Evolutionary conservation across 2,329 filamentous ascomycete species (phyloP), one percentile per base, ranked within the genome.

Genomic region (Colletotrichum sp.): DNA sequence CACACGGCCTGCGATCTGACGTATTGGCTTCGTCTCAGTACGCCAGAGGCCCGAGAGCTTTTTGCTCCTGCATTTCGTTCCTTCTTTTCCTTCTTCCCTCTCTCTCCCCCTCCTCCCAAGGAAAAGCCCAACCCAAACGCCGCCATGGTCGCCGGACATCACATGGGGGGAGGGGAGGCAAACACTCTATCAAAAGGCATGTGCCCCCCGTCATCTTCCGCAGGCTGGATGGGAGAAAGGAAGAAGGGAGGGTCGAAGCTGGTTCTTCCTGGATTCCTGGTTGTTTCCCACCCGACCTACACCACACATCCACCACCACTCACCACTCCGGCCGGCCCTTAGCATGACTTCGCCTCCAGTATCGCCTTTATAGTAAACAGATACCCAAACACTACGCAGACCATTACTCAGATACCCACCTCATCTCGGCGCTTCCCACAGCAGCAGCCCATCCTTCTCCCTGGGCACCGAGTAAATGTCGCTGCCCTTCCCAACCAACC

Each of bases 101-200:
- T 21, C 32, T 26, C 34, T 16, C n/a, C 24, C 52, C 52, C 49
- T 21, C 24, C 49, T 39, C 26, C 26, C 59, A 63, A 32, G 28
- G 30, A 36, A 62, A 28, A 59, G 39, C 30, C 55, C 21, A 30
- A 55, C 30, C 21, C 21, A 28, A 34, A 65, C 49, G 26, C 30
- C 73, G 74, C 74, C 74, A 76, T 76, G 74, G 64, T 62, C 74
- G 59, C 71, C 74, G 74, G 74, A 74, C 70, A 60, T 73, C 39
- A 18, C 70, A 74, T 64, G 70, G 74, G 28, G 65, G 70, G 55
- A 52, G n/a, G 44, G 44, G 44, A 52, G 44, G 44, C n/a, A 52
- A 52, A 52, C 44, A 52, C 44, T 74, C 66, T 69, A n/a, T 76
- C 70, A 76, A 76, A 76, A 76, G 62, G 74, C 28, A 71, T 76